Conservation (phyloP, 176 grass and related monocot genomes). For the Bonia amplexicaulis region DNA sequence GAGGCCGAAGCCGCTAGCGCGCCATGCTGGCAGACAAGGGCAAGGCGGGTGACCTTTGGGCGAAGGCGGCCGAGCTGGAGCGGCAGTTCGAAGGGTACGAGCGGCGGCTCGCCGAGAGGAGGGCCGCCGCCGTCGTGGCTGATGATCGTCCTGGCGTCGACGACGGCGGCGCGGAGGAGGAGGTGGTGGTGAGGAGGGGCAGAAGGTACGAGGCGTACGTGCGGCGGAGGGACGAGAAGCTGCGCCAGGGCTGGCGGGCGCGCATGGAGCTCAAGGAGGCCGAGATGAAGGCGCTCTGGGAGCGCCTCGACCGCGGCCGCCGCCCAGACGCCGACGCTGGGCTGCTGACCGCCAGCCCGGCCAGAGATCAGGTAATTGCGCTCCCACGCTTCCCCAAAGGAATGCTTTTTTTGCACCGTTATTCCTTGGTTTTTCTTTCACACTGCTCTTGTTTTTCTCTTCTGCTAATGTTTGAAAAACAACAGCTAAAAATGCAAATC, state of each 20-base stretch:
- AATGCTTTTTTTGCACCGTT: no score
- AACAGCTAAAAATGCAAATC: neutral
- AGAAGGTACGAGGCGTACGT: conserved; percentile 51
- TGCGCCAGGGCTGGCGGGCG: conserved; percentile 45
- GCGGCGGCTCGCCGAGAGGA: conserved; percentile 23
- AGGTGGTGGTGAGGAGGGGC: conserved; percentile 23
- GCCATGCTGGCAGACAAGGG: neutral
- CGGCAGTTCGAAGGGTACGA: conserved; percentile 56
- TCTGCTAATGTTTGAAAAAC: neutral
- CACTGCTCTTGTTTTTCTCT: neutral
- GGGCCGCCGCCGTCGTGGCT: neutral
- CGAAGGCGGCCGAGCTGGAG: conserved; percentile 54
- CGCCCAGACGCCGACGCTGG: neutral
- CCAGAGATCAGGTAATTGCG: conserved; percentile 10
- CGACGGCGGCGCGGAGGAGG: neutral
- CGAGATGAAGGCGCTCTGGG: conserved; percentile 59
- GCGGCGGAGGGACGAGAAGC: conserved; percentile 54
- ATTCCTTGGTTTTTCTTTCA: neutral
- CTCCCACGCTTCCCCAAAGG: no score
- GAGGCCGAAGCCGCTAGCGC: neutral
- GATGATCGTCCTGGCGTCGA: neutral
- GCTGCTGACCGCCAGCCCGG: neutral
- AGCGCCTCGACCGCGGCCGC: conserved; percentile 31
- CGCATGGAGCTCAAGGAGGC: conserved; percentile 57
- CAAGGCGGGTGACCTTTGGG: conserved; percentile 32